phyloP scores from a whole-genome alignment of 192 early-diverging fungal genomes.

The Hyaloraphidium curvatum region DNA sequence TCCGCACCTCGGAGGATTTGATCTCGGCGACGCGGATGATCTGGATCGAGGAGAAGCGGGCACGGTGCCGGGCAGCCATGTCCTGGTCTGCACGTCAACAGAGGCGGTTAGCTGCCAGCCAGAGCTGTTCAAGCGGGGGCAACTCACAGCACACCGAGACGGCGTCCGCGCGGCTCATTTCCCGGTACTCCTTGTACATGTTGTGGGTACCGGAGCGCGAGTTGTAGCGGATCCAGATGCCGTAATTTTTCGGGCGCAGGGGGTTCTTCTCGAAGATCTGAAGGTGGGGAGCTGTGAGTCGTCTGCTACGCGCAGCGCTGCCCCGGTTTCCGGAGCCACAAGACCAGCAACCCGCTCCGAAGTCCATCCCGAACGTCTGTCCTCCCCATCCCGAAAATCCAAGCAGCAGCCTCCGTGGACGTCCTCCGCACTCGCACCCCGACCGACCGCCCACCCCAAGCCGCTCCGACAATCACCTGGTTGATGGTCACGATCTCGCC shows the following conservation, averaged over 20 bases:
- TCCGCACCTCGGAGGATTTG: conserved; percentile 61
- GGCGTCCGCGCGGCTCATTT: conserved; percentile 62
- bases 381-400: neutral
- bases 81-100: conserved; percentile 52
- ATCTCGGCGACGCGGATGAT: conserved; percentile 96
- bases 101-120: neutral
- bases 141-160: conserved; percentile 43
- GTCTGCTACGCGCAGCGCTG: conserved; percentile 54
- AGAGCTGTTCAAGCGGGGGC: neutral
- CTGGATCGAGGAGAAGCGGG: conserved; percentile 92
- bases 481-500: conserved; percentile 96
- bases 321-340: conserved; percentile 99
- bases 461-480: conserved; percentile 37
- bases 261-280: conserved; percentile 90
- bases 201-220: conserved; percentile 99
- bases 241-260: conserved; percentile 86
- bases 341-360: conserved; percentile 77
- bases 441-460: neutral
- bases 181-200: conserved; percentile 99
- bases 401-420: neutral
- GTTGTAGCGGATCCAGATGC: conserved; percentile 98
- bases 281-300: neutral
- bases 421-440: neutral
- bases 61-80: conserved; percentile 98
- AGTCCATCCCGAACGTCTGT: conserved; percentile 31